Base-by-base conservation (phyloP, 768 basidiomycete genomes). In the Dentipellis sp. region DNA sequence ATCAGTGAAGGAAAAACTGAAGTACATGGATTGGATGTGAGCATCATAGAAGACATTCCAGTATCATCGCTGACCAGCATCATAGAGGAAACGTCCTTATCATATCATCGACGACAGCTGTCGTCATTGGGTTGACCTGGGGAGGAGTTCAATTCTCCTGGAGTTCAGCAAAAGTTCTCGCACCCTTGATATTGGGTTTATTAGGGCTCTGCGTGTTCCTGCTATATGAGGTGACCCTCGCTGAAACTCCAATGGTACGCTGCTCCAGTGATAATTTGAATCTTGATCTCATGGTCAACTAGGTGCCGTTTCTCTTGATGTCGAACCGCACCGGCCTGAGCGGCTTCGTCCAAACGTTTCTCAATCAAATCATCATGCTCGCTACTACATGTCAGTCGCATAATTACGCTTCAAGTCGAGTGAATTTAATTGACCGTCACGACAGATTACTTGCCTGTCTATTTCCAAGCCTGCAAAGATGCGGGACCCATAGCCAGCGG, bases 391-490 rank as follows among this genome's bases (percentile, higher is more conserved):
- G 37, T 50, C 11, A 50, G 58, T 10, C 65, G 66, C 29, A 29
- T 67, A 50, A 49, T 55, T 21, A 16, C 29, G 12, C 56, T 60
- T 49, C 38, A 34, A 29, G 19, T 50, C 54, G 14, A 50, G 58
- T 10, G 35, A 10, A 5, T 10, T 9, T 55, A 54, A n/a, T 34
- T 17, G 10, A 19, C 17, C 38, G 36, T 17, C 7, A 19, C 60
- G 55, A 47, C 37, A 71, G 73, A 72, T 58, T 76, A 70, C 59
- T 62, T 71, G 7, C 73, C 73, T 7, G 68, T 71, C 12, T 77
- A 75, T 61, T 76, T 71, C 54, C 76, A 77, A 58, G 73, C 74
- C 1, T 72, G 70, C 62, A 71, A 69, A 57, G 65, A 62, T 14
- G 65, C 67, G 8, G 67, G 67, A 2, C 67, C 77, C 0, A 59